Evolutionary conservation across 441 rosid species (phyloP).

Genomic region (Pelargonium myrrhifolium): DNA sequence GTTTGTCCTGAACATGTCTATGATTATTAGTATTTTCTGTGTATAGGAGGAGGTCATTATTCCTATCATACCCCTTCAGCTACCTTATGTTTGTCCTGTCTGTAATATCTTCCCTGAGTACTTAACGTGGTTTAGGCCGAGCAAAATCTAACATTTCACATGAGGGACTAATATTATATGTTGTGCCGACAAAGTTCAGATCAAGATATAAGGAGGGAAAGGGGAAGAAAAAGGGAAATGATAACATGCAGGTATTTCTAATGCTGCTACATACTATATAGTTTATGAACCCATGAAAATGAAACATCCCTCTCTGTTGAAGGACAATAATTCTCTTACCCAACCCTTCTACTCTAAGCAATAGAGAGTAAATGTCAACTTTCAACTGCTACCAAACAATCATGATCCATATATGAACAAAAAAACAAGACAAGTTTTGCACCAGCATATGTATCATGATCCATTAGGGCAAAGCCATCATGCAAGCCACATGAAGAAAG

Average conservation of each 20-base stretch:
- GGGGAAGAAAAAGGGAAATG: neutral
- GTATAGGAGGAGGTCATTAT: neutral
- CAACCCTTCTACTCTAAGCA: slow-evolving; percentile 16
- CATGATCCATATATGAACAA: slow-evolving; percentile 24
- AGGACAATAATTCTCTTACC: slow-evolving; percentile 33
- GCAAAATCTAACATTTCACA: too few relatives aligned
- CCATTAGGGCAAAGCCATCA: slow-evolving; percentile 19
- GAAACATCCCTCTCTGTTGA: slow-evolving; percentile 19
- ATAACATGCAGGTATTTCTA: slow-evolving; percentile 2
- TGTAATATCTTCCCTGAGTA: too few relatives aligned
- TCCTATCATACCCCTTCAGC: slow-evolving; percentile 7
- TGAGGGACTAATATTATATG: too few relatives aligned
- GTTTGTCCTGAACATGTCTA: too few relatives aligned
- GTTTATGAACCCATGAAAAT: slow-evolving; percentile 18
- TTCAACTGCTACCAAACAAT: slow-evolving; percentile 16
- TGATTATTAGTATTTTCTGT: too few relatives aligned
- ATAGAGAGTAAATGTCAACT: slow-evolving; percentile 23
- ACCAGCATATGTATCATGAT: slow-evolving; percentile 9
- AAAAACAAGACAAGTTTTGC: slow-evolving; percentile 8
- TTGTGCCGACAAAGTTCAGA: neutral
- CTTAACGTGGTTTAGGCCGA: too few relatives aligned
- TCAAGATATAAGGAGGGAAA: too few relatives aligned
- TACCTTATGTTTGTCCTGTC: neutral
- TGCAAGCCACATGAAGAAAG: neutral
- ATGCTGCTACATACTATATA: neutral